Evolutionary conservation across 805 yeast species (phyloP), one percentile per base, ranked within the genome.

Genomic region (Candida ovalis): DNA sequence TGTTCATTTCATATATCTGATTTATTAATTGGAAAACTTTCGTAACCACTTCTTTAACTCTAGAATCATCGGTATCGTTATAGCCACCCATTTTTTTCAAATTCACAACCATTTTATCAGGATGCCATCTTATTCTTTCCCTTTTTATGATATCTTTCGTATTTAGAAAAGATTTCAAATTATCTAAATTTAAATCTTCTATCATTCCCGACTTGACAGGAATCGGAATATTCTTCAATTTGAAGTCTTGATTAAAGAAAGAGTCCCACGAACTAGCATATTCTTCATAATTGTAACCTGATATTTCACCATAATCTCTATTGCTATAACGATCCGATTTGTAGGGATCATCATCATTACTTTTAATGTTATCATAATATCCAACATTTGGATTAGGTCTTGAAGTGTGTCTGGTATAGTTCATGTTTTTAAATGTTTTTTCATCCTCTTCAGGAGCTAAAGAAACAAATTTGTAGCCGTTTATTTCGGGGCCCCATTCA

Each of bases 101-200:
- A 33, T 47, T 61, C 50, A 33, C 36, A 3, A 56, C 56, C 82
- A 84, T 77, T 56, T 74, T 76, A 58, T 84, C 90, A 1, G 90
- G 90, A 60, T 84, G 90, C 89, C 89, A 84, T 51, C 78, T 64
- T 5, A 83, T 61, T 46, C 89, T 61, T 55, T 84, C 89, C 25
- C 49, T 54, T 49, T 75, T 79, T 22, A 71, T 49, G 9, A 64
- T 51, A 5, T 55, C 47, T 33, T 43, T 42, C 1, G 50, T 30
- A 7, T 37, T 36, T 4, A 66, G 27, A 42, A 66, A 65, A 1
- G 13, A 21, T 4, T 19, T 15, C 13, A 66, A 45, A 6, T 45
- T 45, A 1, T 44, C 45, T 3, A 38, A 24, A 22, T 39, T 47
- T 2, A 64, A 40, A 10, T 61, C 59, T 2, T 51, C 41, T 3